Evolutionary conservation across 148 eudicot species (phyloP), one percentile per base, ranked within the genome.

Genomic region (Fallopia convolvulus): DNA sequence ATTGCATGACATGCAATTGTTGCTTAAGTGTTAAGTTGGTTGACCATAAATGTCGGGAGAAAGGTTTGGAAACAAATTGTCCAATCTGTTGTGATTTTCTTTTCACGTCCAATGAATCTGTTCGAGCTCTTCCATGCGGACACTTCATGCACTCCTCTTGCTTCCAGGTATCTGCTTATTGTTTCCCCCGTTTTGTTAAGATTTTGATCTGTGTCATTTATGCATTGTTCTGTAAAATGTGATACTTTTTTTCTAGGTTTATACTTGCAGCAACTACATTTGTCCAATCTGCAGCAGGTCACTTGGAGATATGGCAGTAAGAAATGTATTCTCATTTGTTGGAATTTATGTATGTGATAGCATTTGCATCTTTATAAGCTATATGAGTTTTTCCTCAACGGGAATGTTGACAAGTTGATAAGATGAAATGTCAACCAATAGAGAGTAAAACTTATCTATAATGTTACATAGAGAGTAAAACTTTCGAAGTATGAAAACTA

Each of bases 281-380:
- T 93, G 98, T 84, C 98, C 98, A 61, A 89, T 93, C 47, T 93
- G 98, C 77, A 91, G 98, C 93, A 91, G 91, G 81, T 91, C 98
- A 4, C 81, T 93, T 82, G 98, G 98, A 73, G 98, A 93, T 79
- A 93, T 93, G 98, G 89, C 96, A 85, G 98, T 93, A 86, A 86
- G 93, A 17, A 79, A 52, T 18, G 32, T 72, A 49, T 55, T n/a
- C 68, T 40, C 72, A 1, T 63, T 63, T 21, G 36, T 68, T 13
- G 8, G 0, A 56, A 56, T 56, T 56, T 36, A n/a, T 20, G 26
- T 56, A 56, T 56, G 20, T 21, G 20, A 56, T n/a, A 56, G 10
- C 61, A 56, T 56, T 26, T n/a, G 23, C 61, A 20, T 56, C 61
- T n/a, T 56, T 56, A 56, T 56, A 18, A n/a, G n/a, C 15, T 14